Conservation (phyloP, 2,329 filamentous ascomycete species). For the Lachnellula suecica region DNA sequence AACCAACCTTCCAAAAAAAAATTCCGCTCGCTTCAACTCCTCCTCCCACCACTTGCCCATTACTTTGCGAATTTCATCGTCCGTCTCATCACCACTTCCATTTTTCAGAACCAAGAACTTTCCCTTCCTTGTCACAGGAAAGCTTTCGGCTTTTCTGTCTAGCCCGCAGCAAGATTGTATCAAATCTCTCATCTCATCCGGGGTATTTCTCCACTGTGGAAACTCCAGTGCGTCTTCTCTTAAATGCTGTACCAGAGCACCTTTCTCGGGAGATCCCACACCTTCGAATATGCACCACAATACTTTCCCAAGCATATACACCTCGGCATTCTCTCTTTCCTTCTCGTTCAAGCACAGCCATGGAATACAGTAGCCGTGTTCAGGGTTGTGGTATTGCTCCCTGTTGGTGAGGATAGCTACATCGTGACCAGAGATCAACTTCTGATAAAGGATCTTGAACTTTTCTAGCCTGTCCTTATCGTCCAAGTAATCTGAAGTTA, state of each 20-base stretch:
- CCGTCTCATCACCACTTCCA: no score
- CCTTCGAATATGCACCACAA: constrained; percentile 12
- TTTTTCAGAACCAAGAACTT: not conserved
- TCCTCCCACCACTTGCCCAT: no score
- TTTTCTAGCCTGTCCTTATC: not conserved
- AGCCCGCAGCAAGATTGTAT: constrained; percentile 1
- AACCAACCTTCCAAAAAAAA: no score
- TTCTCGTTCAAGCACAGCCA: constrained; percentile 51
- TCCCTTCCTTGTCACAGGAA: not conserved
- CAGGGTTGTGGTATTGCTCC: constrained; percentile 51
- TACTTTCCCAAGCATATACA: constrained; percentile 11
- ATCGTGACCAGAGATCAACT: not conserved
- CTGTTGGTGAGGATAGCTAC: not conserved
- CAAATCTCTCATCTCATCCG: not conserved
- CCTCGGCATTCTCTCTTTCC: constrained; percentile 52
- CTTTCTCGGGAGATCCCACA: constrained; percentile 4
- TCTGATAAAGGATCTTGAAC: not conserved
- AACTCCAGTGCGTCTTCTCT: constrained; percentile 4
- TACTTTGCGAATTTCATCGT: no score
- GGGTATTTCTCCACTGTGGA: not conserved
- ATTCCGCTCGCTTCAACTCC: no score
- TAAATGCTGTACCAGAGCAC: not conserved
- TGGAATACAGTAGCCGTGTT: constrained; percentile 55
- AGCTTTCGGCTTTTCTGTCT: not conserved
- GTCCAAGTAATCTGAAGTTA: not conserved